Base-by-base conservation (phyloP, 331 rosid species). In the Stylosanthes scabra region DNA sequence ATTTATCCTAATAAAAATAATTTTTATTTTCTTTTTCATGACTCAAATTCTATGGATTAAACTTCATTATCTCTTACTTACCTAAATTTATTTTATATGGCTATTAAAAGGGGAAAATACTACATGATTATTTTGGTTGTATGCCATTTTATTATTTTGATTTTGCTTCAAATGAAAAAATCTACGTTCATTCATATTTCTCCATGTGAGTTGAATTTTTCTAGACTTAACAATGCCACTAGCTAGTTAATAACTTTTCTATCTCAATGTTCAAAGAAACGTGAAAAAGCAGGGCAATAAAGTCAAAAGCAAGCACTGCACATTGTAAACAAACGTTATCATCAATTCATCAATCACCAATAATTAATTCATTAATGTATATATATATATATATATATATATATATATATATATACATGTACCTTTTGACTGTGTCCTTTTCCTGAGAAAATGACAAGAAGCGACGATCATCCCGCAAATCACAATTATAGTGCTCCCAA, bases 401-500 rank as follows among this genome's bases (percentile, higher is more conserved):
- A n/a, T 20, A 20, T 20, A 20, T 20, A 20, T 20, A 1, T 20
- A 27, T 57, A 9, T 27, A 42, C 34, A 47, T 45, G 10, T 63
- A 62, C 92, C 86, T 78, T 66, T 9, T 2, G 59, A 31, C 15
- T 44, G 59, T 13, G 44, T 72, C 71, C 44, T 83, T 54, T 28
- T 54, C 49, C 81, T 72, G 16, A 13, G 25, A 54, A 73, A 40
- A 77, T 29, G 81, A 57, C 47, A 76, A 46, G 61, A 49, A 73
- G 50, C 61, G 3, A 79, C 29, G 72, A 73, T 44, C 72, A 83
- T n/a, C 40, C 76, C 92, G 15, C 68, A 67, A 76, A 79, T 71
- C 14, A 62, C 10, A 1, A 58, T 63, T 76, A 16, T 9, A 1
- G 82, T 34, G 10, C 74, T 74, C 4, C 73, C 86, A 68, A 81